Evolutionary conservation across 2,329 filamentous ascomycete species (phyloP).

Genomic region (Aspergillus persii): DNA sequence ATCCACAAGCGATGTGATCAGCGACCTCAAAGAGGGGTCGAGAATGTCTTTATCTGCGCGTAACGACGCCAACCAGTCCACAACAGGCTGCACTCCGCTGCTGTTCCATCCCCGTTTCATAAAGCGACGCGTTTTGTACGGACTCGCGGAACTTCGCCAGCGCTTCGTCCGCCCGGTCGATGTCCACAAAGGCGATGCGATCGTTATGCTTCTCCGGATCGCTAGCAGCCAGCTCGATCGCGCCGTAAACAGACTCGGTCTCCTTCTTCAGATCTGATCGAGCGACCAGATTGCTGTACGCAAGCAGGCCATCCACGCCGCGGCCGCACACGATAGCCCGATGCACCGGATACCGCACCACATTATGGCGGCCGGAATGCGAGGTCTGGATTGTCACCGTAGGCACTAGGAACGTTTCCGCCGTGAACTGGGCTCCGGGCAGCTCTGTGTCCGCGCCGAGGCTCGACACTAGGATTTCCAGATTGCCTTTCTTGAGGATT

Average conservation of each 20-base stretch:
- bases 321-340: constrained; percentile 72
- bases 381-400: constrained; percentile 67
- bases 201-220: constrained; percentile 27
- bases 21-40: constrained; percentile 63
- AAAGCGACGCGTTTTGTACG: constrained; percentile 66
- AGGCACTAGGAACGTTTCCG: constrained; percentile 71
- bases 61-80: constrained; percentile 59
- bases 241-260: constrained; percentile 33
- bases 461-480: constrained; percentile 61
- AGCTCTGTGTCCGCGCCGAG: constrained; percentile 49
- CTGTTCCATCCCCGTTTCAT: constrained; percentile 70
- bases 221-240: constrained; percentile 48
- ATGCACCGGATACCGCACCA: constrained; percentile 79
- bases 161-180: constrained; percentile 60
- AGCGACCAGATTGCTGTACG: constrained; percentile 33
- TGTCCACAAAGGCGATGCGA: constrained; percentile 58
- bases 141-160: constrained; percentile 67
- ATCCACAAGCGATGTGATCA: constrained; percentile 66
- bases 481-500: constrained; percentile 52
- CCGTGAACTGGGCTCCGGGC: constrained; percentile 49
- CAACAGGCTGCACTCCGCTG: constrained; percentile 65
- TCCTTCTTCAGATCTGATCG: constrained; percentile 32
- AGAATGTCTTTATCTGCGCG: constrained; percentile 47
- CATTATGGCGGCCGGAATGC: constrained; percentile 61
- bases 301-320: constrained; percentile 64